Evolutionary conservation across 768 basidiomycete genomes (phyloP), one percentile per base, ranked within the genome.

Genomic region (Russula dissimulans): DNA sequence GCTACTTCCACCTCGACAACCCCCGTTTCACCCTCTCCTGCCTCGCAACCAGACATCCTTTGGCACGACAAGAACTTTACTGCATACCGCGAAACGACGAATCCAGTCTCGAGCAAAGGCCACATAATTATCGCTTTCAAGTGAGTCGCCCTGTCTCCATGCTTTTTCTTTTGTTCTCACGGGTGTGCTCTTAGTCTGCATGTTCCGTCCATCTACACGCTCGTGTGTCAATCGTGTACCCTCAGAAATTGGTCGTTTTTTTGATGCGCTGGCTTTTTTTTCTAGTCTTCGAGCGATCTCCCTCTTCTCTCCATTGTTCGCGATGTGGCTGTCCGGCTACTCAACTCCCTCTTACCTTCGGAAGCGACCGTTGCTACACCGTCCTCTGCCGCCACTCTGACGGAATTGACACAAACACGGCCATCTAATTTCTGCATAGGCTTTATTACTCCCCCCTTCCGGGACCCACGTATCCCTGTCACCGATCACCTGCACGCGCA

Each of bases 41-140:
- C 22, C 17, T 74, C 56, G 77, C 81, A 78, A 56, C 79, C 80
- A 14, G 84, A 89, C 61, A 75, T 87, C 51, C 75, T 89, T 9
- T 89, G 86, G 85, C 79, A 81, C 54, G 87, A 90, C 69, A 83
- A 85, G 62, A 87, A 88, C 71, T 85, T 89, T 62, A 89, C 87
- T 17, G 81, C 78, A 5, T 90, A 87, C 71, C 77, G 81, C 64
- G 87, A 90, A 73, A 83, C 77, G 68, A 78, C 76, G 17, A 78
- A 86, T 63, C 86, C 87, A 1, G 82, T 89, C 29, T 88, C 86
- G n/a, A 81, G 80, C 67, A 82, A 78, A 66, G 87, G 82, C 4
- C 88, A 91, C 70, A 71, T 89, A 46, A 78, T 89, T 59, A 74
- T 88, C 58, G 83, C 83, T 22, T 86, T 91, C 81, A 89, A 89